These are phyloP conservation scores for Alternaria atra DNA, from an alignment of 2,329 filamentous ascomycete species.

Conservation along the genomic window DNA sequence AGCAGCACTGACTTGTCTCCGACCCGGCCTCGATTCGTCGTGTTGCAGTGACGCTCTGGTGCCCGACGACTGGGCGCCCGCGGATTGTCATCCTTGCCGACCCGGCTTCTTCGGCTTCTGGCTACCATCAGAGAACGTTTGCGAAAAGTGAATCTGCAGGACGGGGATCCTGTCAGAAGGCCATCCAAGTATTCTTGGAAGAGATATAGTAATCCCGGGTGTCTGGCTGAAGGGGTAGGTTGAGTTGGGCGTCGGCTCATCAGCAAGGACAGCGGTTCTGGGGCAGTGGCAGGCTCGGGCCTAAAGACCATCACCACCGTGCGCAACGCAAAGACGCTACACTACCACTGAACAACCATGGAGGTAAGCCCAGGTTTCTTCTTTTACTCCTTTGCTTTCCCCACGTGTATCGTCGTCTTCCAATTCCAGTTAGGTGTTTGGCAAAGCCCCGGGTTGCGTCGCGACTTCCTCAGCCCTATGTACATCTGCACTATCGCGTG, in stretches of 20 bases:
- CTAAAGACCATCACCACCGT: constrained; percentile 40
- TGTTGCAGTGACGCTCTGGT: constrained; percentile 20
- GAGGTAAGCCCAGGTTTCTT: constrained; percentile 44
- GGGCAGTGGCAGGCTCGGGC: constrained; percentile 23
- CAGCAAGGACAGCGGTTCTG: constrained; percentile 7
- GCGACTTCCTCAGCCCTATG: constrained; percentile 40
- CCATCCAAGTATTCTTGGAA: neutral
- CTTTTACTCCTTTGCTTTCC: constrained; percentile 22
- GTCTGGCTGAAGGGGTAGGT: constrained; percentile 4
- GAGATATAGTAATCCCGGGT: neutral
- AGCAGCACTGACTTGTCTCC: constrained; percentile 17
- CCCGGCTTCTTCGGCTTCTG: constrained; percentile 17
- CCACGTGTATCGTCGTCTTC: constrained; percentile 22
- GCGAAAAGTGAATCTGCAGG: constrained; percentile 6
- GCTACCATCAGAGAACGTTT: constrained; percentile 7
- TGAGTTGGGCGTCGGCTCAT: constrained; percentile 9
- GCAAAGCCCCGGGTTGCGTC: constrained; percentile 15
- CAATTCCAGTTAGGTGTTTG: constrained; percentile 8
- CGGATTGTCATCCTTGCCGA: constrained; percentile 22
- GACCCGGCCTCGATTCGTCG: constrained; percentile 25
- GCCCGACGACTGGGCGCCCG: constrained; percentile 17
- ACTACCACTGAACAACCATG: constrained; percentile 40
- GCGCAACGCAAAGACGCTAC: constrained; percentile 36
- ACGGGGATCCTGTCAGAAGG: constrained; percentile 1
- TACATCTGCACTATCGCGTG: constrained; percentile 37